These are phyloP conservation scores for Arachnomyces sp. DNA, from an alignment of 2,329 filamentous ascomycete genomes.

Conservation along the genomic window DNA sequence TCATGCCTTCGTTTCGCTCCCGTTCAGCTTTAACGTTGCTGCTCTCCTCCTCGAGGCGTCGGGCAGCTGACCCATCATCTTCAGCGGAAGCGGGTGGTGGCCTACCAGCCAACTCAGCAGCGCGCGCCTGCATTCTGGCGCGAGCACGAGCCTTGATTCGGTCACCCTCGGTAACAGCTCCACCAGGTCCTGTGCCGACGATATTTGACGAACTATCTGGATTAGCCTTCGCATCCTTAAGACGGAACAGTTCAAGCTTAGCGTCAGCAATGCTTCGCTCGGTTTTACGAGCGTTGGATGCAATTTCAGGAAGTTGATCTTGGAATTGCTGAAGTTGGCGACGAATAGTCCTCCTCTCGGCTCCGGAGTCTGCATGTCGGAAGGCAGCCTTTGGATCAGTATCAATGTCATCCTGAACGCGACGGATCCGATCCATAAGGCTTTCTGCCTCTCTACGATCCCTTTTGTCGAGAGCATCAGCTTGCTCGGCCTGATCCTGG, in stretches of 20 bases:
- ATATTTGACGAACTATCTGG: constrained; percentile 73
- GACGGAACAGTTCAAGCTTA: constrained; percentile 81
- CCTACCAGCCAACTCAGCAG: constrained; percentile 82
- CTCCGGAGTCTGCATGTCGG: constrained; percentile 69
- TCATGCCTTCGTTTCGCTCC: constrained; percentile 94
- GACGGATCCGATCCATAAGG: constrained; percentile 82
- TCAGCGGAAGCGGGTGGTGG: constrained; percentile 60
- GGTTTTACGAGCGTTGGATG: constrained; percentile 81
- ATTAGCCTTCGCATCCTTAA: constrained; percentile 87
- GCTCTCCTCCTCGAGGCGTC: constrained; percentile 82
- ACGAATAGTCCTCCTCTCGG: constrained; percentile 76
- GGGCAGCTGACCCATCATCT: constrained; percentile 71
- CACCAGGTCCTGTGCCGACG: constrained; percentile 87
- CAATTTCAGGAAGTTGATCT: constrained; percentile 83
- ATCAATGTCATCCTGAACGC: constrained; percentile 92
- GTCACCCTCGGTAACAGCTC: constrained; percentile 84
- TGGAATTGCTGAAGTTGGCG: constrained; percentile 82
- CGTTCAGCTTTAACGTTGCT: constrained; percentile 73
- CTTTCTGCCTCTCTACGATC: constrained; percentile 91
- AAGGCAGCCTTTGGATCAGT: constrained; percentile 71
- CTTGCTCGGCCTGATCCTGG: constrained; percentile 80
- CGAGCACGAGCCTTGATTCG: constrained; percentile 89
- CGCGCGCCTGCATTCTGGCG: constrained; percentile 97
- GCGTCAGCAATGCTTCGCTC: constrained; percentile 92
- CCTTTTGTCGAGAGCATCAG: constrained; percentile 81